Evolutionary conservation across 371 early-diverging fungal species (phyloP), one percentile per base, ranked within the genome.

Genomic region (Mucor irregularis): DNA sequence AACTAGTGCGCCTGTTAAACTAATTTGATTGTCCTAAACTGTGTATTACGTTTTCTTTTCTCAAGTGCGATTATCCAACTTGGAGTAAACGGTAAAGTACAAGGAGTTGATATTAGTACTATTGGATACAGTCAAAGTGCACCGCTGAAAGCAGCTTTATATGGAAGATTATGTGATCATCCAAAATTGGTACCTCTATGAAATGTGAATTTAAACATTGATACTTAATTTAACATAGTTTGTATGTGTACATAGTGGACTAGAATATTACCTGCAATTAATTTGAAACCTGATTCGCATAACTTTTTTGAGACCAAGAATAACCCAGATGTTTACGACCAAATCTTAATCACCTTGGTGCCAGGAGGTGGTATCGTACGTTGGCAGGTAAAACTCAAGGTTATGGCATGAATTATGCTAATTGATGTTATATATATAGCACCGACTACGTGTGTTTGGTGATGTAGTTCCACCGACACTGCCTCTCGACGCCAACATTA

Each of bases 291-390:
- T 1, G 37, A 40, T 22, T 40, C 52, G 0, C 52, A 40, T n/a
- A 51, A 51, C 29, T 51, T 51, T 17, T 51, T 51, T 40, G 42
- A 51, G n/a, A 40, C 30, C 21, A 51, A 11, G 11, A 51, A 51
- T 22, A 14, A 46, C 21, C 26, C n/a, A 1, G 17, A 40, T 6
- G 6, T 29, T 10, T 40, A 21, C 8, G 19, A 19, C 6, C 42
- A 51, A 30, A 30, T 40, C 9, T 19, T 40, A 17, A 9, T 51
- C 5, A 30, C 29, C 28, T 19, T 29, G 22, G 4, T 14, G 10
- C 52, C 52, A 14, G 52, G 52, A 21, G 40, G 52, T 21, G 52
- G 40, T 19, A 26, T 51, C 30, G 52, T 51, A 51, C 37, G 39
- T 40, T 30, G 19, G 8, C 28, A 8, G 29, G 1, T 46, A n/a